Percentiles rank a stretch among this genome's conserved stretches.
Conservation (phyloP, 768 basidiomycete genomes). For the Udeniomyces megalosporus region DNA sequence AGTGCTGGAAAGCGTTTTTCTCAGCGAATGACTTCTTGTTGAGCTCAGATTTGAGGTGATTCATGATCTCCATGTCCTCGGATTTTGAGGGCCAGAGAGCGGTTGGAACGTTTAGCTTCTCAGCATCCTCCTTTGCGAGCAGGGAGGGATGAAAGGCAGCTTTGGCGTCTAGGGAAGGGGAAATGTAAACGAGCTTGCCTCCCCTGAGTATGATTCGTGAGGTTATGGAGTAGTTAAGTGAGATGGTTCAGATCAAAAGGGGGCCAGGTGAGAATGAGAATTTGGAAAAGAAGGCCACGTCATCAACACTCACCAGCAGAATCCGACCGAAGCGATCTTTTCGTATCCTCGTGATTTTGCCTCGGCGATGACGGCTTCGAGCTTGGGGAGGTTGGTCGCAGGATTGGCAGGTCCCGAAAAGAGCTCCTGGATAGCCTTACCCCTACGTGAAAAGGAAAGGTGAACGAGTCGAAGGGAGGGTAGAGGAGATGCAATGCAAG, state of each 20-base stretch:
- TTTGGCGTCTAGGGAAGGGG: conserved; percentile 6
- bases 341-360: not conserved
- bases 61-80: conserved; percentile 12
- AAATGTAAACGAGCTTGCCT: conserved; percentile 10
- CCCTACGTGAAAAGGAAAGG: not conserved
- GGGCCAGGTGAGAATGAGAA: not conserved
- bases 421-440: not conserved
- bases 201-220: not conserved
- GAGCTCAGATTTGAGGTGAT: conserved; percentile 2
- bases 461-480: not conserved
- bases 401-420: not conserved
- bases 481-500: not conserved
- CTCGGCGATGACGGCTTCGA: conserved; percentile 2
- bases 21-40: not conserved
- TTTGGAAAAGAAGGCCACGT: too few relatives aligned
- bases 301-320: not conserved
- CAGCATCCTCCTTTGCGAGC: conserved; percentile 7
- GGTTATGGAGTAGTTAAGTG: too few relatives aligned
- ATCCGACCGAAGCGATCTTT: conserved; percentile 4
- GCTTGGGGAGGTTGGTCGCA: not conserved
- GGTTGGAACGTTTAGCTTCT: conserved; percentile 1
- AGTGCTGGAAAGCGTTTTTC: not conserved
- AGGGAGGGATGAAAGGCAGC: conserved; percentile 11
- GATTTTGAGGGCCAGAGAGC: conserved; percentile 11
- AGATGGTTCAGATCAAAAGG: too few relatives aligned